Evolutionary conservation across 768 basidiomycete genomes (phyloP).

Genomic region (Kwoniella newhampshirensis): DNA sequence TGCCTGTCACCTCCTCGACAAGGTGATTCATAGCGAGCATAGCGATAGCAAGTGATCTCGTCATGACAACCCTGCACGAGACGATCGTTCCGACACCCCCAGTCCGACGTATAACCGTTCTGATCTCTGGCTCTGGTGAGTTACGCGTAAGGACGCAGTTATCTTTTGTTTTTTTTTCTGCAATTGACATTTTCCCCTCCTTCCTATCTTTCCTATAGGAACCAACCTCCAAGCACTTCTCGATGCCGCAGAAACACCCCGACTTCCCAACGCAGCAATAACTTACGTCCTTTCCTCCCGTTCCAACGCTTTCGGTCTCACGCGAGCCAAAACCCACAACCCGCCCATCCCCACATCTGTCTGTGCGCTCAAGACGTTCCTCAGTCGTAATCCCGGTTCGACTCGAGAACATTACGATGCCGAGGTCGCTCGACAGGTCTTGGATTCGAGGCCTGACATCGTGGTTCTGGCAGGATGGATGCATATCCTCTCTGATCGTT

Average conservation of each 20-base stretch:
- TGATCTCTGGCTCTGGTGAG: conserved; percentile 68
- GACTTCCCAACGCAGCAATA: conserved; percentile 70
- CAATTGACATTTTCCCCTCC: not conserved
- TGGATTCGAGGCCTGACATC: conserved; percentile 69
- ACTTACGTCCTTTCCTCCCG: conserved; percentile 85
- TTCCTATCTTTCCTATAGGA: conserved; percentile 59
- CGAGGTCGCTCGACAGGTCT: conserved; percentile 70
- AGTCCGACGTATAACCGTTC: conserved; percentile 58
- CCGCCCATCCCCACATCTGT: conserved; percentile 73
- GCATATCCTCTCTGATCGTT: conserved; percentile 85
- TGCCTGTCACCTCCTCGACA: no score
- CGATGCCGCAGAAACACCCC: conserved; percentile 70
- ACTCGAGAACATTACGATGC: conserved; percentile 81
- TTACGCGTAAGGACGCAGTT: conserved; percentile 2
- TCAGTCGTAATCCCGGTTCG: conserved; percentile 69
- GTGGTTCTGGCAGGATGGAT: conserved; percentile 98
- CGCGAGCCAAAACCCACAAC: conserved; percentile 63
- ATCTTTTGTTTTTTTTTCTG: no score
- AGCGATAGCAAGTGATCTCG: no score
- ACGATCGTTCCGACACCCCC: conserved; percentile 15
- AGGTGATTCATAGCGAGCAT: no score
- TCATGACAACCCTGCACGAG: conserved; percentile 24
- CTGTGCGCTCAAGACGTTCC: conserved; percentile 78
- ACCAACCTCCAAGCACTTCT: conserved; percentile 96
- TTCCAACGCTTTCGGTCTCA: conserved; percentile 84